These are phyloP conservation scores for Jatropha podagrica DNA, from an alignment of 441 rosid species.

Conservation along the genomic window DNA sequence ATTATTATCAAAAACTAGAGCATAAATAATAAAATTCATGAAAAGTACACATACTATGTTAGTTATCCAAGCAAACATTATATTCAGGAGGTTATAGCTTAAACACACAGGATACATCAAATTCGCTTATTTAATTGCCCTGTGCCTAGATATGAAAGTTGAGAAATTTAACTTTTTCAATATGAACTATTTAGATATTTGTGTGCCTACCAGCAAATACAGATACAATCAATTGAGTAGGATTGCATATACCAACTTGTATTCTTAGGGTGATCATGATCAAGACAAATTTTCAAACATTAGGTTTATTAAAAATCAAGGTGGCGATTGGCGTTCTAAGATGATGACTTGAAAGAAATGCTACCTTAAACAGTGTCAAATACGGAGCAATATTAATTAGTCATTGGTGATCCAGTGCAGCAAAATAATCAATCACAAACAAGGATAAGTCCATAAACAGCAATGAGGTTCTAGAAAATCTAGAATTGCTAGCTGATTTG, in stretches of 20 bases:
- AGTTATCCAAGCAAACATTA: background rate
- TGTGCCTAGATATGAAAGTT: background rate
- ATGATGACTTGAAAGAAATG: background rate
- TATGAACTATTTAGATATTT: background rate
- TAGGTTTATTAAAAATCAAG: background rate
- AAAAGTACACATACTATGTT: background rate
- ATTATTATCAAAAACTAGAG: background rate
- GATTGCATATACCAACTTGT: background rate
- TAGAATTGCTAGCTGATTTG: background rate
- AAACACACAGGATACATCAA: background rate
- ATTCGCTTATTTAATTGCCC: background rate
- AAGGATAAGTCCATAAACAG: background rate
- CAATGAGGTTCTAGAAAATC: background rate
- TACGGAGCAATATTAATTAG: too few species aligned
- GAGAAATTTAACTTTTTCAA: background rate
- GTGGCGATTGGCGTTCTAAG: background rate
- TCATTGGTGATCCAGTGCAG: background rate
- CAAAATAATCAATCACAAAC: background rate
- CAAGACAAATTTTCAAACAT: background rate
- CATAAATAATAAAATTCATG: background rate
- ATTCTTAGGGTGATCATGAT: background rate
- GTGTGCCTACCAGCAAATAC: background rate
- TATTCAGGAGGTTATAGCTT: background rate
- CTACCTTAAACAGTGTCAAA: conserved; percentile 1
- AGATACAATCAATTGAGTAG: background rate